Base-by-base conservation (phyloP, 306 rosid genomes). In the Quercus robur region DNA sequence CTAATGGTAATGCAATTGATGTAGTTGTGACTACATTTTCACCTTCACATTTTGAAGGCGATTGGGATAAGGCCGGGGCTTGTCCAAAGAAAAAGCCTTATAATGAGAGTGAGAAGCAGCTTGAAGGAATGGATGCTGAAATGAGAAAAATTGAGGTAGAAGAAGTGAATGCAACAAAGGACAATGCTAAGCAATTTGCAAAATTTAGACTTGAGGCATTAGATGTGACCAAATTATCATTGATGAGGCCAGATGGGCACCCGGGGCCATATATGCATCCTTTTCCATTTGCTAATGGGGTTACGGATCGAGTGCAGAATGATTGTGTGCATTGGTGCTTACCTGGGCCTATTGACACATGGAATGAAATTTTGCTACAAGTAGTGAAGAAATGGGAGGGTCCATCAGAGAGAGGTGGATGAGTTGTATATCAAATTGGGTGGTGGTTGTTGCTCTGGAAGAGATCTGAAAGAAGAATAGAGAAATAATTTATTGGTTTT, bases 271-370 rank as follows among this genome's bases (percentile, higher is more conserved):
- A 91, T 20, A 94, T 94, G 98, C 31, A 92, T 56, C 92, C 94
- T 25, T 88, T 83, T 81, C 98, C 98, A 12, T 88, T 88, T 85
- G 88, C 84, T 35, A 79, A 92, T 80, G 91, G 93, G 18, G 77
- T 85, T n/a, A 61, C 41, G 38, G 97, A 92, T 41, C 86, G 81
- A 5, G 89, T 94, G 4, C 98, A 92, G 33, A 94, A 92, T 79
- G 97, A 94, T 71, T 94, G 98, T 84, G 94, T 92, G 58, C 98
- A 94, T 83, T 94, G 98, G 98, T 94, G 98, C 81, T 80, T 94
- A 83, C 97, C 98, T 0, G 98, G 98, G 17, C 88, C 98, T 66
- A 73, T 94, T 14, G 98, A 94, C 77, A 91, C 97, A 11, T 94
- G 98, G 98, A 94, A 94, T 91, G 94, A 89, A 73, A 89, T 94